Percentiles rank a stretch among this genome's conserved stretches.
phyloP scores from a whole-genome alignment of 257 asterid species.

The Scutellaria galericulata region DNA sequence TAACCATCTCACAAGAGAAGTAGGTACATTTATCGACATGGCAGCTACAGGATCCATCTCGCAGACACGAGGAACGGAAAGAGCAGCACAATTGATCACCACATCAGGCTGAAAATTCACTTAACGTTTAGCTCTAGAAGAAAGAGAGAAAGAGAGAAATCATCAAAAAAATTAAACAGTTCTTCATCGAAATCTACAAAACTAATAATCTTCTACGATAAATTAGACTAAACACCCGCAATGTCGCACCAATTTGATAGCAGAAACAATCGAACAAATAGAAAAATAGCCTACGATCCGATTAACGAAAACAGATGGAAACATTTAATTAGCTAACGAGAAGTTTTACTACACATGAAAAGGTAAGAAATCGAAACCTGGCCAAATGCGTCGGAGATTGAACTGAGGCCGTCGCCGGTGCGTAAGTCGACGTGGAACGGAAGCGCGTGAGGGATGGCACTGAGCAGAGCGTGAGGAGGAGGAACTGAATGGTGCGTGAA shows the following conservation, averaged over 20 bases:
- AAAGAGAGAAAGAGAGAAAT: constrained; percentile 5
- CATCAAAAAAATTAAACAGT: not conserved
- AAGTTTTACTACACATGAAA: not conserved
- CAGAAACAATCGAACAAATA: not conserved
- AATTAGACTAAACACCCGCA: not conserved
- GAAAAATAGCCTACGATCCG: not conserved
- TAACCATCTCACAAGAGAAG: constrained; percentile 77
- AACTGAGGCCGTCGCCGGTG: constrained; percentile 61
- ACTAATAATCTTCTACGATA: not conserved
- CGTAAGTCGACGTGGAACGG: constrained; percentile 73
- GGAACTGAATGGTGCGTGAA: constrained; percentile 65
- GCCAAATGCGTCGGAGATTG: constrained; percentile 63
- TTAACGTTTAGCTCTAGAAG: constrained; percentile 6
- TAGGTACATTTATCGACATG: constrained; percentile 85
- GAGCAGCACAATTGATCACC: constrained; percentile 93
- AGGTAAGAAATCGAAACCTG: constrained; percentile 51
- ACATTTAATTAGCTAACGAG: not conserved
- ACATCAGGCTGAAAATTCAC: constrained; percentile 76
- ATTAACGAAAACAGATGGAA: not conserved
- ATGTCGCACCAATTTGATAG: constrained; percentile 1
- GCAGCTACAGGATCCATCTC: constrained; percentile 87
- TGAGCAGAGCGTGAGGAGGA: constrained; percentile 66
- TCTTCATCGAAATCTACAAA: not conserved
- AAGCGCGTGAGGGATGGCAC: constrained; percentile 64
- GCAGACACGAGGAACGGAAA: constrained; percentile 86